Conservation (phyloP, 768 basidiomycete genomes). For the Kwoniella heveanensis region DNA sequence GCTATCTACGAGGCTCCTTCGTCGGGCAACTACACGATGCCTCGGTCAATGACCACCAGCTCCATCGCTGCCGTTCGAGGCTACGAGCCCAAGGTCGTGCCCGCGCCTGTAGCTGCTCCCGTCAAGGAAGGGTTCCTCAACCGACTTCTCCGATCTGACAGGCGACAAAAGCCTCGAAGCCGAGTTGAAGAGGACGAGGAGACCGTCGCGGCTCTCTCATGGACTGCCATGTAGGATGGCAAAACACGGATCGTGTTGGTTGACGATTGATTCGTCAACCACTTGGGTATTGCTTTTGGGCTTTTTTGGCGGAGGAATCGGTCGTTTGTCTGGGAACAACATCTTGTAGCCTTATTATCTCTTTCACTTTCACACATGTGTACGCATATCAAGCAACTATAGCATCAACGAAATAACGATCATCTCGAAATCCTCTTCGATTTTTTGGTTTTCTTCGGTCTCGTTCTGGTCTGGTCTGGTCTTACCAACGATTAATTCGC, state of each 20-base stretch:
- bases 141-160: constrained; percentile 32
- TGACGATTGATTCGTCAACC: no score
- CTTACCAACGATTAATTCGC: constrained; percentile 19
- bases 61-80: constrained; percentile 3
- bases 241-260: background rate
- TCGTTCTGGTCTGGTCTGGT: constrained; percentile 10
- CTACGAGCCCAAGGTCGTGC: constrained; percentile 1
- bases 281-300: constrained; percentile 11
- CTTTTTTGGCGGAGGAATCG: constrained; percentile 4
- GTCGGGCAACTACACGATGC: constrained; percentile 28
- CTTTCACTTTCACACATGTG: background rate
- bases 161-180: constrained; percentile 23
- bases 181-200: constrained; percentile 39
- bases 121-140: constrained; percentile 36
- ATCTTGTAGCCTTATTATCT: constrained; percentile 2
- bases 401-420: background rate
- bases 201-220: constrained; percentile 37
- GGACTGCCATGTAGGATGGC: constrained; percentile 27
- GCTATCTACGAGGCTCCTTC: constrained; percentile 41
- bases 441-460: constrained; percentile 10
- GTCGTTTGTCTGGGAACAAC: background rate
- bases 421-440: background rate
- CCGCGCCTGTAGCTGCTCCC: constrained; percentile 13
- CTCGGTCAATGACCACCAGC: constrained; percentile 35
- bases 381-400: constrained; percentile 8